These are phyloP conservation scores for Colletotrichum musae DNA, from an alignment of 2,329 filamentous ascomycete species.

Conservation along the genomic window DNA sequence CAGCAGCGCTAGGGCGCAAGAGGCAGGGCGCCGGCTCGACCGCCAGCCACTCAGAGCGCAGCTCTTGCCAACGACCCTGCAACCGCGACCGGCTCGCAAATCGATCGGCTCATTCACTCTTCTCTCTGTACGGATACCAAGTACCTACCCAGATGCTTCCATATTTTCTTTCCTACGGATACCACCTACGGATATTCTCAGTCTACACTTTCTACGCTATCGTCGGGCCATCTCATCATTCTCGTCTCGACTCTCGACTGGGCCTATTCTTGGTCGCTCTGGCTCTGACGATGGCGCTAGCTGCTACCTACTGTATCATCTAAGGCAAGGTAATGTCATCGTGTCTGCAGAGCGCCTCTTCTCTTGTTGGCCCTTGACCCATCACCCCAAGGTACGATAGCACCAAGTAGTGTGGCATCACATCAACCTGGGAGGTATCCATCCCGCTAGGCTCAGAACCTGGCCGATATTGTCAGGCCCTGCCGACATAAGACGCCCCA, in stretches of 20 bases:
- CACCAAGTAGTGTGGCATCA: too few species aligned
- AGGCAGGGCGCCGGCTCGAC: constrained; percentile 23
- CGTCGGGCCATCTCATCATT: constrained; percentile 10
- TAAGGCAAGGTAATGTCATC: constrained; percentile 22
- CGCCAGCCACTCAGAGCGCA: constrained; percentile 19
- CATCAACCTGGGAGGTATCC: too few species aligned
- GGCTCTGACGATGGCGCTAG: constrained; percentile 4
- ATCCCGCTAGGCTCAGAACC: too few species aligned
- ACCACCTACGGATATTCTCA: too few species aligned
- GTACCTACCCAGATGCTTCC: constrained; percentile 9
- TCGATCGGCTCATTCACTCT: constrained; percentile 29
- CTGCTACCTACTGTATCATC: constrained; percentile 20
- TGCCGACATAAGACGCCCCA: too few species aligned
- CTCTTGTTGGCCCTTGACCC: not conserved
- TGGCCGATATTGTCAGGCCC: too few species aligned
- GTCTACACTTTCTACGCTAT: not conserved
- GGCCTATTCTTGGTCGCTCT: not conserved
- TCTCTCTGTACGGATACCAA: too few species aligned
- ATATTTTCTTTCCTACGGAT: not conserved
- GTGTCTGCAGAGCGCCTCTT: constrained; percentile 8
- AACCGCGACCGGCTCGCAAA: constrained; percentile 22
- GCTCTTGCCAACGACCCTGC: constrained; percentile 32
- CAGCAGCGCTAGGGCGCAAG: constrained; percentile 36
- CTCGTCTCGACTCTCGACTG: not conserved
- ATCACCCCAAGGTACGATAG: not conserved